Evolutionary conservation across 2,329 filamentous ascomycete genomes (phyloP).

Genomic region (Teratosphaeria pseudoeucalypti): DNA sequence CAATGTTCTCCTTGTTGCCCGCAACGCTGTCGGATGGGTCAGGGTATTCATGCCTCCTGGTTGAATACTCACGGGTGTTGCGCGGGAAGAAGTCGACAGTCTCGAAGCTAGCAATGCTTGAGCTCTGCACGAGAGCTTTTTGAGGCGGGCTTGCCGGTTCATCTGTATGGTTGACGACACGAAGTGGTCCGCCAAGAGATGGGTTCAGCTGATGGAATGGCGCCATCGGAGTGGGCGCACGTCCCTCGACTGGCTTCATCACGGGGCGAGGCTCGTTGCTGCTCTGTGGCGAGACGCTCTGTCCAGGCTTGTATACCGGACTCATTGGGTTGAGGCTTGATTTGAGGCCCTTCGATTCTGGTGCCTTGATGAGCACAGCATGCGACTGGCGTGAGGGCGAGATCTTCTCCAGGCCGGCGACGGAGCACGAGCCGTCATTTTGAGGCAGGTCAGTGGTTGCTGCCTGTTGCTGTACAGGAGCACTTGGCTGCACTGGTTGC

Average conservation of each 20-base stretch:
- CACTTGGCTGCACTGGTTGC: background rate
- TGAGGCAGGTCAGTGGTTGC: conserved; percentile 11
- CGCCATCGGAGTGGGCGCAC: conserved; percentile 8
- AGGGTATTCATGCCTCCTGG: conserved; percentile 22
- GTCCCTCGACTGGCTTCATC: conserved; percentile 1
- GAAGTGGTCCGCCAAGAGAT: background rate
- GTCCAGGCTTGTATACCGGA: conserved; percentile 27
- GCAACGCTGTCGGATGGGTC: conserved; percentile 4
- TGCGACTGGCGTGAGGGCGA: conserved; percentile 16
- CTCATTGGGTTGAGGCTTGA: conserved; percentile 29
- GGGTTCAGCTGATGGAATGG: conserved; percentile 10
- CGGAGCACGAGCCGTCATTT: conserved; percentile 16
- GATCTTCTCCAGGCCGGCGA: conserved; percentile 10
- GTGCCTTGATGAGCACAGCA: conserved; percentile 26
- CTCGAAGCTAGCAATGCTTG: conserved; percentile 27
- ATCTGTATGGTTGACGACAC: conserved; percentile 5
- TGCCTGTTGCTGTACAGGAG: background rate
- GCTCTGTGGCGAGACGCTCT: background rate
- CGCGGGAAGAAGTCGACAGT: conserved; percentile 31
- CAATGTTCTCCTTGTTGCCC: conserved; percentile 13
- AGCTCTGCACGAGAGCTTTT: conserved; percentile 18
- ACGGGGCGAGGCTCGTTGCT: background rate
- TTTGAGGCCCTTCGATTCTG: conserved; percentile 18
- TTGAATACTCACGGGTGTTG: conserved; percentile 28
- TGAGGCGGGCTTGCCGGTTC: conserved; percentile 16